phyloP scores from a whole-genome alignment of 768 basidiomycete genomes.

The Hericium erinaceus region DNA sequence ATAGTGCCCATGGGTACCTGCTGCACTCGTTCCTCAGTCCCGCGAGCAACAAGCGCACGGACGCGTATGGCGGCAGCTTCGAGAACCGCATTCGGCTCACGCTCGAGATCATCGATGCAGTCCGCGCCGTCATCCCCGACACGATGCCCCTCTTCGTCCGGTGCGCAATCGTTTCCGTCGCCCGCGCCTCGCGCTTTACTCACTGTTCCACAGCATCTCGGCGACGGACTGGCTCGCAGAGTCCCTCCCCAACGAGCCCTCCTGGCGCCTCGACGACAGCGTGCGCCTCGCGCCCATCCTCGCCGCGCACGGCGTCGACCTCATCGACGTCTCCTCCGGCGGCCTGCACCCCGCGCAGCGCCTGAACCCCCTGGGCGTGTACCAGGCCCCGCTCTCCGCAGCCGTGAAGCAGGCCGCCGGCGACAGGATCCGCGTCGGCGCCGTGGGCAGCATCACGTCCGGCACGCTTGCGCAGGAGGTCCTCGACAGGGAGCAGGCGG shows the following conservation, averaged over 20 bases:
- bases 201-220: conserved; percentile 35
- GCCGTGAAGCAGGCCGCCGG: conserved; percentile 40
- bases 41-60: conserved; percentile 30
- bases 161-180: conserved; percentile 23
- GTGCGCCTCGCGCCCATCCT: conserved; percentile 50
- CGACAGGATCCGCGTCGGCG: conserved; percentile 35
- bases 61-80: conserved; percentile 40
- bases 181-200: background rate
- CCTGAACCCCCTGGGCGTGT: conserved; percentile 21
- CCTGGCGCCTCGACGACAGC: conserved; percentile 66
- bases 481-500: conserved; percentile 47
- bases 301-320: conserved; percentile 59
- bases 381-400: conserved; percentile 49
- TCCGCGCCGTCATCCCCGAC: conserved; percentile 51
- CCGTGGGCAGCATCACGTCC: conserved; percentile 48
- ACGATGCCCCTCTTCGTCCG: conserved; percentile 69
- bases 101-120: conserved; percentile 53
- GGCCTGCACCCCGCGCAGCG: conserved; percentile 41
- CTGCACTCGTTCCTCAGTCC: conserved; percentile 31
- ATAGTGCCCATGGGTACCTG: conserved; percentile 19
- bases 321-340: conserved; percentile 64
- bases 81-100: conserved; percentile 48
- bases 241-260: conserved; percentile 44
- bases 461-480: conserved; percentile 47
- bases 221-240: conserved; percentile 70